Conservation (phyloP, 768 basidiomycete genomes). For the Russula sp. region DNA sequence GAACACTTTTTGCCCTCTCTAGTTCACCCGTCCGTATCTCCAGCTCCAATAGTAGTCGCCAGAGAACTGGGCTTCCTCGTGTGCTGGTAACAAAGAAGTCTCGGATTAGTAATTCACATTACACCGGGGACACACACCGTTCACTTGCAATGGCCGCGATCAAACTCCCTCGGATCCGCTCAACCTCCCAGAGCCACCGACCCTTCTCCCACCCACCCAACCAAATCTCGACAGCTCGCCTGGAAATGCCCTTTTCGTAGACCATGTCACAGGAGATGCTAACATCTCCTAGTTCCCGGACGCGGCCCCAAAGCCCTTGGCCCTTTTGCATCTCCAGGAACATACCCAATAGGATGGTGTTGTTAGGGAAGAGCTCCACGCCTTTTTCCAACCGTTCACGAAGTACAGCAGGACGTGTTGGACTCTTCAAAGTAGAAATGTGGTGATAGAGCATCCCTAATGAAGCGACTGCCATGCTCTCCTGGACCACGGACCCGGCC, state of each 20-base stretch:
- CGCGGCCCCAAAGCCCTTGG: conserved; percentile 73
- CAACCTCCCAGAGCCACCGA: conserved; percentile 65
- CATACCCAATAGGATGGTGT: conserved; percentile 67
- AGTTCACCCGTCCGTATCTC: conserved; percentile 64
- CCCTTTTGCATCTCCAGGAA: conserved; percentile 77
- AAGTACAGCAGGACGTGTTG: conserved; percentile 56
- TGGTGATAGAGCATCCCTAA: conserved; percentile 63
- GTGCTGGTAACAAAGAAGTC: conserved; percentile 46
- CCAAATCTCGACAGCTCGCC: conserved; percentile 72
- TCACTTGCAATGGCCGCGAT: conserved; percentile 60
- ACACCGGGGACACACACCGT: conserved; percentile 46
- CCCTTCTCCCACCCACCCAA: conserved; percentile 74
- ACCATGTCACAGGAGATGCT: conserved; percentile 36
- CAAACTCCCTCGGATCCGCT: conserved; percentile 65
- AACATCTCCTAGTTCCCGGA: conserved; percentile 56
- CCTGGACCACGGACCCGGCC: conserved; percentile 38
- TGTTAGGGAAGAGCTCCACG: conserved; percentile 58
- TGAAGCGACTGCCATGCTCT: conserved; percentile 56
- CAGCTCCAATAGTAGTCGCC: conserved; percentile 74
- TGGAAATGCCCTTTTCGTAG: conserved; percentile 53
- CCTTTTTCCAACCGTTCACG: conserved; percentile 56
- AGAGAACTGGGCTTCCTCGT: conserved; percentile 59
- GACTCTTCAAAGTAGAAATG: conserved; percentile 50
- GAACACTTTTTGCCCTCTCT: conserved; percentile 61
- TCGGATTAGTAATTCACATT: conserved; percentile 7